Percentiles rank a stretch among this genome's conserved stretches.
Evolutionary conservation across 2,329 filamentous ascomycete species (phyloP).

Genomic region (Aspergillus quadrilineatus): DNA sequence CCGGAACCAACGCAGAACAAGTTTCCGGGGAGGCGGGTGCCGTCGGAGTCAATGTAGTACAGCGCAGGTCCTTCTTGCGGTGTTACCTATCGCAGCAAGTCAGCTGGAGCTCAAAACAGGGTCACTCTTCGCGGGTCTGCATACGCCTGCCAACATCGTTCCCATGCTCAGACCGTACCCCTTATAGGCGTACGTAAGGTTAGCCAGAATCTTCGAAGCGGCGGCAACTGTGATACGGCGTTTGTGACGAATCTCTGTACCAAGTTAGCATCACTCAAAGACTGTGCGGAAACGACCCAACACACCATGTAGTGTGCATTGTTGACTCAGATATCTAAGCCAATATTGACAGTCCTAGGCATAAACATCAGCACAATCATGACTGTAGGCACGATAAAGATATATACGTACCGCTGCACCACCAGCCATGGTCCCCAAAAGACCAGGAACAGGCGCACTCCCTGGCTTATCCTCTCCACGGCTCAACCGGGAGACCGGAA

Average conservation of each 20-base stretch:
- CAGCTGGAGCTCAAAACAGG: background rate
- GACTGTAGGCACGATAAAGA: background rate
- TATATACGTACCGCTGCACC: conserved; percentile 70
- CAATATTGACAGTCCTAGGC: conserved; percentile 94
- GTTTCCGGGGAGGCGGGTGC: conserved; percentile 87
- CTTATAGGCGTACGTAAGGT: conserved; percentile 98
- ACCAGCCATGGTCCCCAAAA: conserved; percentile 97
- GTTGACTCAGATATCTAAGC: conserved; percentile 97
- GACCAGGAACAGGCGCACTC: conserved; percentile 42
- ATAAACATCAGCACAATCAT: conserved; percentile 14
- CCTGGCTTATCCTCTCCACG: conserved; percentile 38
- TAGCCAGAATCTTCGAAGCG: conserved; percentile 96
- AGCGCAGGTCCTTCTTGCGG: conserved; percentile 93
- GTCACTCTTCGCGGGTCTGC: background rate
- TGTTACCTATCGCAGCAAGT: conserved; percentile 30
- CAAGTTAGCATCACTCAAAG: conserved; percentile 8
- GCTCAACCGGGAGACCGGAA: conserved; percentile 51
- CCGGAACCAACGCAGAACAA: conserved; percentile 97
- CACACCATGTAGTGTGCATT: conserved; percentile 86
- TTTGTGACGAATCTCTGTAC: conserved; percentile 85
- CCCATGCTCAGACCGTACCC: conserved; percentile 98
- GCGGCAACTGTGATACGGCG: conserved; percentile 96
- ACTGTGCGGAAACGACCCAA: background rate
- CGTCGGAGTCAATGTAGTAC: conserved; percentile 98
- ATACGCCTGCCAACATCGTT: conserved; percentile 96